Evolutionary conservation across 225 moss, liverwort and hornwort genomes (phyloP).

Genomic region (Bryoerythrophyllum caledonicum): DNA sequence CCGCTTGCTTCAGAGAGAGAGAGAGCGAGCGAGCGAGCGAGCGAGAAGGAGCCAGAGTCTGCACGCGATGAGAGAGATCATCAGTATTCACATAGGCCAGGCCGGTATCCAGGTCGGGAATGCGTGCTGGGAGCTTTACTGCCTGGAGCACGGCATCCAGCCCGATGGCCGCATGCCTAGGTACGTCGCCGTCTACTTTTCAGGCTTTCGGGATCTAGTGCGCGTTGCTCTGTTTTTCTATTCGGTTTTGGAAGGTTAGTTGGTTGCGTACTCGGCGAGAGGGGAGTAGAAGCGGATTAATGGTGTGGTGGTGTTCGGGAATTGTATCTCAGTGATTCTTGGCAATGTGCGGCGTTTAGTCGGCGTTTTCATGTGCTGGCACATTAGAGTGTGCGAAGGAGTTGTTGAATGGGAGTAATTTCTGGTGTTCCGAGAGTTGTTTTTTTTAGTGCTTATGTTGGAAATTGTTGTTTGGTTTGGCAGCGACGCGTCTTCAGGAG

Average conservation of each 20-base stretch:
- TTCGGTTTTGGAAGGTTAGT: not conserved
- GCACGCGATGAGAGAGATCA: slow-evolving; percentile 71
- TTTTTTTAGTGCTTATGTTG: not conserved
- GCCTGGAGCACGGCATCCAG: slow-evolving; percentile 66
- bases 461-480: not conserved
- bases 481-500: slow-evolving; percentile 52
- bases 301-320: not conserved
- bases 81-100: slow-evolving; percentile 67
- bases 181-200: slow-evolving; percentile 18
- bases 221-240: no score
- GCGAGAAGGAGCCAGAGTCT: no score
- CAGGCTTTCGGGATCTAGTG: not conserved
- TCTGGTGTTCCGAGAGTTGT: not conserved
- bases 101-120: slow-evolving; percentile 67
- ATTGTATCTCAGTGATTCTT: no score
- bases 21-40: no score
- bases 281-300: no score
- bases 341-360: not conserved
- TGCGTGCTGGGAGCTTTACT: slow-evolving; percentile 69
- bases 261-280: no score
- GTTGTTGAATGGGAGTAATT: no score
- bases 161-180: slow-evolving; percentile 62
- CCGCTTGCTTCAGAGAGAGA: no score
- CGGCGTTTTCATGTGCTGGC: not conserved
- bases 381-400: not conserved